Evolutionary conservation across 768 basidiomycete species (phyloP).

Genomic region (Auricularia sp.): DNA sequence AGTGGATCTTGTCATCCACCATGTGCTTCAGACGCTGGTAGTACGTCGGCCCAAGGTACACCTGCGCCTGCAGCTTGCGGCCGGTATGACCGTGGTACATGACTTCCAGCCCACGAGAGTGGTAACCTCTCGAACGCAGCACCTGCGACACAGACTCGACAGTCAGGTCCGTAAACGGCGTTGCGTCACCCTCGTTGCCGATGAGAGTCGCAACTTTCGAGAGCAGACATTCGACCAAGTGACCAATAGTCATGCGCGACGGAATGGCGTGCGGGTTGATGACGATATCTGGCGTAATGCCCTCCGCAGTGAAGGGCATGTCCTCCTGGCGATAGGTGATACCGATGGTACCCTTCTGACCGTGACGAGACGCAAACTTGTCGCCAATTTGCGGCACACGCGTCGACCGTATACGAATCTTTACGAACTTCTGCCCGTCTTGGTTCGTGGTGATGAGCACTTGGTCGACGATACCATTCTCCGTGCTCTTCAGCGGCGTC

Average conservation of each 20-base stretch:
- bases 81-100: slow-evolving; percentile 99
- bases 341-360: slow-evolving; percentile 99
- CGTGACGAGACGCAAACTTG: slow-evolving; percentile 98
- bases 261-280: slow-evolving; percentile 99
- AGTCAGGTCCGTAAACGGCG: slow-evolving; percentile 95
- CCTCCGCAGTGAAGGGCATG: slow-evolving; percentile 98
- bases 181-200: slow-evolving; percentile 96
- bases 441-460: slow-evolving; percentile 93
- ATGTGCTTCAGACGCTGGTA: slow-evolving; percentile 99
- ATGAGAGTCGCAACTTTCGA: slow-evolving; percentile 94
- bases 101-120: slow-evolving; percentile 91
- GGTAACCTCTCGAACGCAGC: slow-evolving; percentile 83
- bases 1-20: slow-evolving; percentile 99
- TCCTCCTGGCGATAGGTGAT: slow-evolving; percentile 99
- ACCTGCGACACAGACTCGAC: slow-evolving; percentile 96
- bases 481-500: slow-evolving; percentile 94
- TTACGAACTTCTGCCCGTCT: slow-evolving; percentile 96
- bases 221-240: slow-evolving; percentile 95
- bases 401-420: slow-evolving; percentile 90
- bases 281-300: slow-evolving; percentile 92
- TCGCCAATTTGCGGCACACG: slow-evolving; percentile 97
- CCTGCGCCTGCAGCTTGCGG: slow-evolving; percentile 93
- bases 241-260: slow-evolving; percentile 99
- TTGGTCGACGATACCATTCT: slow-evolving; percentile 95
- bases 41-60: slow-evolving; percentile 97